Base-by-base conservation (phyloP, 805 yeast genomes). In the Torulaspora maleeae region DNA sequence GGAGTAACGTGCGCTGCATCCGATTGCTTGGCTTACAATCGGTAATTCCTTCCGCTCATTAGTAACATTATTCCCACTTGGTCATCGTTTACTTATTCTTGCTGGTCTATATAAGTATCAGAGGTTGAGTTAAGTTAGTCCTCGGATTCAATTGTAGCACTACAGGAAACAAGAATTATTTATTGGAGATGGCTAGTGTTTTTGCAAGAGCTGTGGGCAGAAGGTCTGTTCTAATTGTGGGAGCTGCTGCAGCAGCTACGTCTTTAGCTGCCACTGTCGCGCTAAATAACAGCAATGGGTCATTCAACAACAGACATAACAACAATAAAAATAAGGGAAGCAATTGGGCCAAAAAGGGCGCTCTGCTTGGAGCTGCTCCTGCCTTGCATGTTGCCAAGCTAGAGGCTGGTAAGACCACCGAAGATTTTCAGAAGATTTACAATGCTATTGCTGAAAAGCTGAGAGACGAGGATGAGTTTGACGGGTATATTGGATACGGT, bases 401-500 rank as follows among this genome's bases (percentile, higher is more conserved):
- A 39, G 60, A 40, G 43, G 69, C 58, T 58, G 70, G 56, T 6
- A 52, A 38, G 53, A 56, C 48, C 16, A 36, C 34, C 41, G 70
- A 72, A 10, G 86, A 84, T 52, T 89, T 76, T 61, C 89, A 76
- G 64, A 57, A 70, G 48, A 78, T 78, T 49, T 91, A 80, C 68
- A 82, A 79, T 69, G 93, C 80, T 52, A 87, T 78, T 75, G 96
- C 82, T 28, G 61, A 59, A 34, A 76, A 74, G 62, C 61, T 85
- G 19, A 71, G 74, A 51, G 86, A 80, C 7, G 70, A 73, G 15
- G 75, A 72, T 43, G 76, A 71, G 39, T 81, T 77, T 59, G 90
- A 83, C 55, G 82, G 80, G 52, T 80, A 78, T 29, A 79, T 82
- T 20, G 83, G 81, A 3, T 74, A 80, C 50, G 93, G 90, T 1